These are phyloP conservation scores for Austroboletus novae-zelandiae DNA, from an alignment of 1,284 basidiomycete genomes.

Conservation along the genomic window DNA sequence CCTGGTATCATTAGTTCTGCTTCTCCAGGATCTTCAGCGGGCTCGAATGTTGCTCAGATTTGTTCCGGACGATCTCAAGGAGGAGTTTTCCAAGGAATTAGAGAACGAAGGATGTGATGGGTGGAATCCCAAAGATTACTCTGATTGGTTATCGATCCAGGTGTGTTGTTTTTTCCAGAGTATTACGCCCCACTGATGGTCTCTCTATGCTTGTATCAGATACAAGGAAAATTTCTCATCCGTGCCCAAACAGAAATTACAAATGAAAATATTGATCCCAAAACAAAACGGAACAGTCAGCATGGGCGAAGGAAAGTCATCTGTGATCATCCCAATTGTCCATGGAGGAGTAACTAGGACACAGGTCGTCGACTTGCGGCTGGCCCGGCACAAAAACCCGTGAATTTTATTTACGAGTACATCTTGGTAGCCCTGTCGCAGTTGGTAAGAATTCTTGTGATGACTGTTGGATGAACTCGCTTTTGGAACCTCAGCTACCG, in stretches of 20 bases:
- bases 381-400: too few relatives aligned
- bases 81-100: not conserved
- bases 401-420: too few relatives aligned
- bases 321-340: slow-evolving; percentile 51
- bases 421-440: too few relatives aligned
- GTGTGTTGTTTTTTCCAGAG: slow-evolving; percentile 41
- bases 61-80: not conserved
- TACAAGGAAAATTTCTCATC: slow-evolving; percentile 41
- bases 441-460: too few relatives aligned
- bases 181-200: not conserved
- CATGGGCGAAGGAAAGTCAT: slow-evolving; percentile 59
- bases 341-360: slow-evolving; percentile 46
- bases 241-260: slow-evolving; percentile 44
- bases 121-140: slow-evolving; percentile 14
- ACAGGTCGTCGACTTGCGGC: too few relatives aligned
- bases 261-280: slow-evolving; percentile 46
- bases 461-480: too few relatives aligned
- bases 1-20: slow-evolving; percentile 28
- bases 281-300: slow-evolving; percentile 41
- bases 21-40: slow-evolving; percentile 32
- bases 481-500: too few relatives aligned
- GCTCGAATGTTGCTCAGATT: not conserved
- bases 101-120: slow-evolving; percentile 20
- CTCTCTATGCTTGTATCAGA: slow-evolving; percentile 22
- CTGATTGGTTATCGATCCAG: slow-evolving; percentile 50